phyloP scores from a whole-genome alignment of 2,329 filamentous ascomycete genomes.

The Metarhizium album region DNA sequence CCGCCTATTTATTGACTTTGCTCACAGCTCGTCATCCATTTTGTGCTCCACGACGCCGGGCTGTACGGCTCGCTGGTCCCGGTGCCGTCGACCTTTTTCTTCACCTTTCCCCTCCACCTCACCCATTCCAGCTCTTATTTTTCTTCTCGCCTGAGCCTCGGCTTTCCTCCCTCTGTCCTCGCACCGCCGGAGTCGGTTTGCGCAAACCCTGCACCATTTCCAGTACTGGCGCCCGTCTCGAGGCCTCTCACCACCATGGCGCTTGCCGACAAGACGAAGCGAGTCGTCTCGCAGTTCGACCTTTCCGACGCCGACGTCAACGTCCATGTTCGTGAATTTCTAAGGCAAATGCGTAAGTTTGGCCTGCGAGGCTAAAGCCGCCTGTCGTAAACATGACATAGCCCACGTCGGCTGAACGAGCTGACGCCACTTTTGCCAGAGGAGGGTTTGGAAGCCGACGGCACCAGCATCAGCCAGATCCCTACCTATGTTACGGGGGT shows the following conservation, averaged over 20 bases:
- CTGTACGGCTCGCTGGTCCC: slow-evolving; percentile 21
- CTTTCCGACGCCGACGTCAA: slow-evolving; percentile 70
- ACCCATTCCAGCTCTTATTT: slow-evolving; percentile 12
- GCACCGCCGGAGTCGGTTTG: slow-evolving; percentile 38
- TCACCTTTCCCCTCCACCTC: slow-evolving; percentile 7
- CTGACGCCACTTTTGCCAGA: slow-evolving; percentile 35
- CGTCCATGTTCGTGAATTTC: slow-evolving; percentile 72
- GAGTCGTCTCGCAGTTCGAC: slow-evolving; percentile 76
- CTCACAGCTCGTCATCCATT: slow-evolving; percentile 37
- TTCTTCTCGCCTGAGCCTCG: slow-evolving; percentile 20
- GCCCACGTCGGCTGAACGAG: not conserved
- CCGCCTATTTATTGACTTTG: slow-evolving; percentile 1
- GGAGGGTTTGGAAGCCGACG: slow-evolving; percentile 69
- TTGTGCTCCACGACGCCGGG: slow-evolving; percentile 40
- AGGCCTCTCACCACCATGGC: slow-evolving; percentile 49
- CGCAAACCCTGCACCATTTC: slow-evolving; percentile 43
- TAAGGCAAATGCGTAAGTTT: slow-evolving; percentile 63
- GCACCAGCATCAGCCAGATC: slow-evolving; percentile 83
- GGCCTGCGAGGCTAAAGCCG: not conserved
- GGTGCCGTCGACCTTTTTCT: slow-evolving; percentile 8
- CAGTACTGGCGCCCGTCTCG: slow-evolving; percentile 42
- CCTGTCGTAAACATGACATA: not conserved
- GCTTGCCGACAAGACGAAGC: slow-evolving; percentile 60
- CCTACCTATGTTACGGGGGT: slow-evolving; percentile 94
- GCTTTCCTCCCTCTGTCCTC: slow-evolving; percentile 17